phyloP scores from a whole-genome alignment of 2,329 filamentous ascomycete species.

The Coniochaeta hoffmannii region DNA sequence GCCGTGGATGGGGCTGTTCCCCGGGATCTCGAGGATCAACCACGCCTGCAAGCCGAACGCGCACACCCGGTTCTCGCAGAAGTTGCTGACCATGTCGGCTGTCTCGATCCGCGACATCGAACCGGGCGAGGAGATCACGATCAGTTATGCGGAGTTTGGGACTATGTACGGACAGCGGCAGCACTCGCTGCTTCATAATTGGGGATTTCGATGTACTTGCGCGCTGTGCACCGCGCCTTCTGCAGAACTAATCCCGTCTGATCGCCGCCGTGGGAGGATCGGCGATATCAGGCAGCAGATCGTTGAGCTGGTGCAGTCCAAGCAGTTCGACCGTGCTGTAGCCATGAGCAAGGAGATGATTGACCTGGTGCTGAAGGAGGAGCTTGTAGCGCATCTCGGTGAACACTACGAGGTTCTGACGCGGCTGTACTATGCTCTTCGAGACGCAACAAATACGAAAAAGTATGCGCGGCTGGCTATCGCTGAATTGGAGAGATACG shows the following conservation, averaged over 20 bases:
- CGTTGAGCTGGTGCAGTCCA: constrained; percentile 8
- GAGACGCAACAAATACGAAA: constrained; percentile 11
- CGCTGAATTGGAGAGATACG: constrained; percentile 11
- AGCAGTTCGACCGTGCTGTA: constrained; percentile 9
- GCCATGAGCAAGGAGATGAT: constrained; percentile 14
- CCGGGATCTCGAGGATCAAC: constrained; percentile 19
- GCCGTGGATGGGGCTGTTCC: constrained; percentile 14
- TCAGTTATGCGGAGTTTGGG: constrained; percentile 18
- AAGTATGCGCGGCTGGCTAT: constrained; percentile 13
- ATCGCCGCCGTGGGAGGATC: constrained; percentile 14
- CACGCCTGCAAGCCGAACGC: constrained; percentile 19
- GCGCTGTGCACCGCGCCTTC: constrained; percentile 12
- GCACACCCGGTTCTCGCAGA: constrained; percentile 13
- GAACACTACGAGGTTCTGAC: constrained; percentile 20
- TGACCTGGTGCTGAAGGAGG: constrained; percentile 12
- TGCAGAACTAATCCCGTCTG: constrained; percentile 10
- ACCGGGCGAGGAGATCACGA: constrained; percentile 20
- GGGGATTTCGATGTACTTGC: constrained; percentile 21
- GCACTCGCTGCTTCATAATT: constrained; percentile 11
- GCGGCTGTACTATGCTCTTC: constrained; percentile 12
- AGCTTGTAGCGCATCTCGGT: constrained; percentile 16
- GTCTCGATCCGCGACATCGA: constrained; percentile 19
- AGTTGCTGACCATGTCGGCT: constrained; percentile 16
- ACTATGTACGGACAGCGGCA: constrained; percentile 14
- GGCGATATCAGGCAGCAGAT: constrained; percentile 8